A percentile compares a stretch with the other conserved stretches of the same genome.
Conservation (phyloP, 177 flowering plant genomes). For the Vitis hybrid region DNA sequence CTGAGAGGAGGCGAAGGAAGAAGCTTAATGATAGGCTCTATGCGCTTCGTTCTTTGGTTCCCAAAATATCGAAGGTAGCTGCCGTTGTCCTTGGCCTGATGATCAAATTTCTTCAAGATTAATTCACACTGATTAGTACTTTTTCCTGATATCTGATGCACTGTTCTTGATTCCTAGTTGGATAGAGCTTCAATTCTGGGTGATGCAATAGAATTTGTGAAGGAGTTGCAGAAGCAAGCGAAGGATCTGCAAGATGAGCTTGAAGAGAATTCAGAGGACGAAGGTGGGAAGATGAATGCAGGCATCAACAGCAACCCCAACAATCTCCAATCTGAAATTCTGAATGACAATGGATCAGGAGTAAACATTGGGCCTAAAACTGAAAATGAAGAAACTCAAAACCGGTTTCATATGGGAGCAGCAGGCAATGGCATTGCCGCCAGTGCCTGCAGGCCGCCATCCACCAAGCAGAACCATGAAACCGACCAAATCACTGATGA, state of each 20-base stretch:
- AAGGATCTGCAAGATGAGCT: constrained; percentile 85
- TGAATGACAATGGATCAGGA: constrained; percentile 26
- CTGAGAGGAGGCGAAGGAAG: constrained; percentile 95
- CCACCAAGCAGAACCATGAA: constrained; percentile 30
- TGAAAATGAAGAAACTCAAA: constrained; percentile 24
- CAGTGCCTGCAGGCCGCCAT: too few relatives aligned
- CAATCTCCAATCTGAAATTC: constrained; percentile 20
- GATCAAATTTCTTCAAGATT: too few relatives aligned
- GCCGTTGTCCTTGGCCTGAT: not conserved
- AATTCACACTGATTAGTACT: too few relatives aligned
- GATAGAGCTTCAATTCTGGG: constrained; percentile 84
- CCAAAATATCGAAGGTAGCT: constrained; percentile 76
- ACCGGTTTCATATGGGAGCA: constrained; percentile 26
- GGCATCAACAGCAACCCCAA: constrained; percentile 14
- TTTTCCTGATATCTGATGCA: too few relatives aligned
- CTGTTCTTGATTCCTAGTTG: constrained; percentile 35
- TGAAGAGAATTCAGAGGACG: constrained; percentile 63
- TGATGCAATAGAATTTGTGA: constrained; percentile 85
- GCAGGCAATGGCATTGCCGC: constrained; percentile 21
- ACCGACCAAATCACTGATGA: constrained; percentile 25
- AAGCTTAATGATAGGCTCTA: constrained; percentile 87
- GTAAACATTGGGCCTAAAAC: constrained; percentile 10
- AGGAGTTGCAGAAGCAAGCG: constrained; percentile 72
- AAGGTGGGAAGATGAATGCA: constrained; percentile 17
- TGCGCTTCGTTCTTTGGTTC: constrained; percentile 74